Conservation (phyloP, 2,329 filamentous ascomycete species). For the Hypoxylon sp. region DNA sequence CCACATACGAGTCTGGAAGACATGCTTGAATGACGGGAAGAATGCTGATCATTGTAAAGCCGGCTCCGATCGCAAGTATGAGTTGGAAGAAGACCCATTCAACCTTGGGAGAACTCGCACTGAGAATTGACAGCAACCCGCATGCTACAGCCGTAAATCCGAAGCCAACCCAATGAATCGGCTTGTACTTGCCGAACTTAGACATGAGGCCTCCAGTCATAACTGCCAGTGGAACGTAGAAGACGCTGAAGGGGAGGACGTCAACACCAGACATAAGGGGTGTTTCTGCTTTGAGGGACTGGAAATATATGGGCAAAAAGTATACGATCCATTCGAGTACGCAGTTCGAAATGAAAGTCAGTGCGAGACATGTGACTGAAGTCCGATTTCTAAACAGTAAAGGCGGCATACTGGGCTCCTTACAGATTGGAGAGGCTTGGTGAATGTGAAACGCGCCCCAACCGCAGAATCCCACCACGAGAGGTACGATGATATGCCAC, state of each 20-base stretch:
- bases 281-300: constrained; percentile 46
- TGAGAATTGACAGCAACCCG: constrained; percentile 57
- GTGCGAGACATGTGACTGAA: constrained; percentile 42
- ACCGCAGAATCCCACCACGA: constrained; percentile 30
- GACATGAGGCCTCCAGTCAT: constrained; percentile 52
- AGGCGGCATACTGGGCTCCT: constrained; percentile 57
- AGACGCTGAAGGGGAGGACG: constrained; percentile 52
- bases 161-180: constrained; percentile 52
- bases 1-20: constrained; percentile 48
- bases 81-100: constrained; percentile 57
- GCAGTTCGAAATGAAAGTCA: constrained; percentile 57
- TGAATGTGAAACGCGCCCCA: constrained; percentile 27
- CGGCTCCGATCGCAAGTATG: constrained; percentile 55
- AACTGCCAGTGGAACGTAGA: constrained; percentile 43
- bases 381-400: constrained; percentile 48
- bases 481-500: constrained; percentile 33
- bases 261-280: constrained; percentile 50
- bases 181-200: constrained; percentile 53
- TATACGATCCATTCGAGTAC: constrained; percentile 53
- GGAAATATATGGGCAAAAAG: constrained; percentile 62
- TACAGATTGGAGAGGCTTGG: constrained; percentile 10
- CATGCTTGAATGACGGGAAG: constrained; percentile 57
- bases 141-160: constrained; percentile 51
- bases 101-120: constrained; percentile 48
- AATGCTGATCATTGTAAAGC: constrained; percentile 56